Percentiles rank a stretch among this genome's conserved stretches.
These are phyloP conservation scores for Sesbania bispinosa DNA, from an alignment of 306 rosid species.

Conservation along the genomic window DNA sequence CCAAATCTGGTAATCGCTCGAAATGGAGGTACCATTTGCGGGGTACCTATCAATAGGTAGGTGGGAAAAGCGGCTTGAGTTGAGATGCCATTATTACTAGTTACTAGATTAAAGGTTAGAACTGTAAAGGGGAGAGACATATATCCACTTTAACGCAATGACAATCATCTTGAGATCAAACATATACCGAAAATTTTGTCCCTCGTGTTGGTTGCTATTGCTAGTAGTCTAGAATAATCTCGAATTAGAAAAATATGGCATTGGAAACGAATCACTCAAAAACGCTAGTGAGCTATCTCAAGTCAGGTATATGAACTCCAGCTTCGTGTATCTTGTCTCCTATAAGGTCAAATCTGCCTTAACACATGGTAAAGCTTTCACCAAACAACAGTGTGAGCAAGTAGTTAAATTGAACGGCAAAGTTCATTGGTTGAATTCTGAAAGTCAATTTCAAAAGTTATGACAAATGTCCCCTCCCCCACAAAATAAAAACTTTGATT, in stretches of 20 bases:
- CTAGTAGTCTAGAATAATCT: not conserved
- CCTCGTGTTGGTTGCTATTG: not conserved
- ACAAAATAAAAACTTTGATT: not conserved
- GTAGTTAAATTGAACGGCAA: not conserved
- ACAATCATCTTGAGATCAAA: not conserved
- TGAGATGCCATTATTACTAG: constrained; percentile 8
- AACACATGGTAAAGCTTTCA: not conserved
- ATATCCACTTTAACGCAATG: not conserved
- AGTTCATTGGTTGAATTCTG: not conserved
- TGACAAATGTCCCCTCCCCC: not conserved
- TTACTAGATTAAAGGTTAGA: not conserved
- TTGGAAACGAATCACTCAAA: not conserved
- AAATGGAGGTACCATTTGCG: constrained; percentile 27
- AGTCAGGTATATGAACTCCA: not conserved
- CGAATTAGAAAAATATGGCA: not conserved
- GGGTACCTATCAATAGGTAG: not conserved
- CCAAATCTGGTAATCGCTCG: constrained; percentile 26
- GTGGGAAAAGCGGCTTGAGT: not conserved
- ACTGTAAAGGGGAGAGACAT: constrained; percentile 5
- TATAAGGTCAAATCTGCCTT: not conserved
- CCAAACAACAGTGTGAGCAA: not conserved
- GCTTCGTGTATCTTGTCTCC: not conserved
- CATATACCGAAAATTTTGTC: not conserved
- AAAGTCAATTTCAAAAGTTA: not conserved
- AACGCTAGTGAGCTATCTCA: not conserved